Base-by-base conservation (phyloP, 1,139 yeast species). In the Hanseniaspora uvarum region DNA sequence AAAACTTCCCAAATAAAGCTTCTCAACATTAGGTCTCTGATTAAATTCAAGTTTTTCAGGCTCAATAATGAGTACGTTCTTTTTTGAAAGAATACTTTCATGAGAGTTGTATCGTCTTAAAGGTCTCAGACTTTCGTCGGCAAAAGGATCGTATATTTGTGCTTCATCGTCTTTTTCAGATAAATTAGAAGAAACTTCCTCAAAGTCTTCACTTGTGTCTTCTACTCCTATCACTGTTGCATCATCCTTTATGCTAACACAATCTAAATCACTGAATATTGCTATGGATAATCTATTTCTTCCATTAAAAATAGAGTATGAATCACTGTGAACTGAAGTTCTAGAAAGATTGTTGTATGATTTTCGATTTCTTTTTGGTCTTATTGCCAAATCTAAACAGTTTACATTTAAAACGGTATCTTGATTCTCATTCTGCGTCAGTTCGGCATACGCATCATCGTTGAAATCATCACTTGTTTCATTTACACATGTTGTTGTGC, bases 41-140 rank as follows among this genome's bases (percentile, higher is more conserved):
- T 14, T 24, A 10, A 41, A 36, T 5, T 30, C 4, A 11, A 43
- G 31, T 21, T 50, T 50, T 21, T 50, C 38, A 34, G 47, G 31
- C 30, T 50, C 53, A 23, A 50, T n/a, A 14, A n/a, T 19, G 5
- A 50, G 18, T 5, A 31, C 39, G 16, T 49, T 52, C 34, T 57
- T 59, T 5, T 45, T 55, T 1, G 67, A 64, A 21, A 70, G 61
- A 1, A 71, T 63, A 58, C 74, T 70, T 55, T 71, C 74, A 57
- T 69, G 70, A 1, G 74, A 71, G 38, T 63, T 66, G 40, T 64
- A 66, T 50, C 65, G 65, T 52, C 67, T 56, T n/a, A 69, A 49
- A 5, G 62, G 62, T 31, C 59, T 59, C 14, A 58, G 52, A 7
- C 61, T 58, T 23, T 54, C 57, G 16, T 34, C 51, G 21, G 36